Base-by-base conservation (phyloP, 2,329 filamentous ascomycete species). In the Malbranchea zuffiana region DNA sequence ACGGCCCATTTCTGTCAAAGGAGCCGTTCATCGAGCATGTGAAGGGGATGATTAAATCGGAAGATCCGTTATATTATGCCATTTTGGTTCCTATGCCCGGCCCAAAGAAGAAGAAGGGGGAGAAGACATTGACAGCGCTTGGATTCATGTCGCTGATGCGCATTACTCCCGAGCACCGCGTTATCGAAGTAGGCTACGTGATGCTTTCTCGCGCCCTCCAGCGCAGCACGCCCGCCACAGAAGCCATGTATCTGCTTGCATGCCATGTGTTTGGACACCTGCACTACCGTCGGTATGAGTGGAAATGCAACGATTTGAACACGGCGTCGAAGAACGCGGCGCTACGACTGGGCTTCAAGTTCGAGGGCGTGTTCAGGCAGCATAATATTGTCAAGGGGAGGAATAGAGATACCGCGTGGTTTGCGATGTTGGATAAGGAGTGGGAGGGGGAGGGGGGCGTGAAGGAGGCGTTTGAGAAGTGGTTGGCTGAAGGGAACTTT, bases 241-340 rank as follows among this genome's bases (percentile, higher is more conserved):
- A 80, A 50, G 63, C 67, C 0, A 62, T 72, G 42, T 77, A 70
- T 42, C 56, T 80, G 1, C 51, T 78, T n/a, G 61, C 72, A 28
- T 57, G 59, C 24, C 60, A 73, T 37, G 65, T 66, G 0, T 72
- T 80, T 45, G 66, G 71, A 3, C 60, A 64, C 2, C 50, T 78
- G 15, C 63, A 68, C 0, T 76, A 73, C 49, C 53, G 67, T 3
- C 60, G 76, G 5, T 66, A 77, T 3, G 75, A 79, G 51, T 80
- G 77, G 75, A 80, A 80, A 47, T 74, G 72, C 36, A 67, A 80
- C 49, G 46, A 62, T 11, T 55, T 74, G 7, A 80, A 80, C 48
- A 58, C 47, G 23, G 59, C 67, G 0, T 76, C 72, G 29, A 56
- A 63, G 10, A 56, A 64, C 3, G 75, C 76, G 0, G 77, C 76